phyloP scores from a whole-genome alignment of 1,284 basidiomycete species.

The Wolfiporia cocos region DNA sequence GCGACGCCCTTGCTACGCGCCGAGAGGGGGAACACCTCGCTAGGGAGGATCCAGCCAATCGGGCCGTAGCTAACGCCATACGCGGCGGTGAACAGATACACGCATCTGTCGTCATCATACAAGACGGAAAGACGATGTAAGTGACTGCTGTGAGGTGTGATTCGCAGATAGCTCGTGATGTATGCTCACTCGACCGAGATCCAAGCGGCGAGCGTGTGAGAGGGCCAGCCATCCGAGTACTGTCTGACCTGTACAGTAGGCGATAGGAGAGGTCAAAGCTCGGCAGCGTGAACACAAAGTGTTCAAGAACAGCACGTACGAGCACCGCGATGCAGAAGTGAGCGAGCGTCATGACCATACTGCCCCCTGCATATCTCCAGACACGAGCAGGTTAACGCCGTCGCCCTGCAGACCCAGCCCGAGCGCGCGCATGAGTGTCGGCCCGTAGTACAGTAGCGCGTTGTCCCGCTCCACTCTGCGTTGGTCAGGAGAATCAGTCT shows the following conservation, averaged over 20 bases:
- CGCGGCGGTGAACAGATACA: conserved; percentile 76
- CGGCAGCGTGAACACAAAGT: neutral
- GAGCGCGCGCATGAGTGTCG: conserved; percentile 58
- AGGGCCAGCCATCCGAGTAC: conserved; percentile 49
- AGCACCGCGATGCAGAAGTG: conserved; percentile 69
- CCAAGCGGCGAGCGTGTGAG: conserved; percentile 56
- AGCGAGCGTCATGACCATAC: conserved; percentile 63
- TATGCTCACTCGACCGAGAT: conserved; percentile 50
- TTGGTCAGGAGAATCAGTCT: no score
- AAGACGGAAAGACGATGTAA: neutral
- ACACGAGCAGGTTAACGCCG: conserved; percentile 54
- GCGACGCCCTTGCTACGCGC: conserved; percentile 82
- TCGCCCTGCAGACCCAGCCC: conserved; percentile 52
- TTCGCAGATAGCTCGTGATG: neutral
- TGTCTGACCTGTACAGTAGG: conserved; percentile 43
- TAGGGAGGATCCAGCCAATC: conserved; percentile 78
- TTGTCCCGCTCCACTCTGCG: conserved; percentile 79
- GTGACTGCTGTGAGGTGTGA: no score
- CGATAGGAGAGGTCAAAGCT: no score
- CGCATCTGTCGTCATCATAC: conserved; percentile 37
- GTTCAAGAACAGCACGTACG: conserved; percentile 28
- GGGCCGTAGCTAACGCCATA: conserved; percentile 85
- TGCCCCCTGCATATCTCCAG: conserved; percentile 72
- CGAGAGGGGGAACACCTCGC: conserved; percentile 83
- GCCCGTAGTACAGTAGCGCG: conserved; percentile 76